A percentile compares a stretch with the other conserved stretches of the same genome.
These are phyloP conservation scores for Arthonia radiata DNA, from an alignment of 495 filamentous ascomycete genomes.

Conservation along the genomic window DNA sequence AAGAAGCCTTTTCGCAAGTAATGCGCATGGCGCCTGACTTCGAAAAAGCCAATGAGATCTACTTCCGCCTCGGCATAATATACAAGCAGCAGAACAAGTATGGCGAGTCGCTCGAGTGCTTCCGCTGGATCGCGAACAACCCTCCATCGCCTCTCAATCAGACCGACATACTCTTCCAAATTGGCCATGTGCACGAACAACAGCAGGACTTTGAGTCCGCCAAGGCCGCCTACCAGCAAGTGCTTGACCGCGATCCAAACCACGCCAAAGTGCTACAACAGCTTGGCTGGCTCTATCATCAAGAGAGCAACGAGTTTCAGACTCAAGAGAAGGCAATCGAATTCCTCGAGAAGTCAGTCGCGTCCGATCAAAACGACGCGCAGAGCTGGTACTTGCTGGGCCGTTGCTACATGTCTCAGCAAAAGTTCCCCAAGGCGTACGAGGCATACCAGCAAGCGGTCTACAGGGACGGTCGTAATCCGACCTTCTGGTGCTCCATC, in stretches of 20 bases:
- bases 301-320: slow-evolving; percentile 66
- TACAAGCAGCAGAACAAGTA: slow-evolving; percentile 98
- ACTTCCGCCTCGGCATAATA: slow-evolving; percentile 94
- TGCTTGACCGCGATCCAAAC: slow-evolving; percentile 83
- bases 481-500: slow-evolving; percentile 99
- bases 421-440: slow-evolving; percentile 97
- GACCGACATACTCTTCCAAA: slow-evolving; percentile 99
- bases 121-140: slow-evolving; percentile 89
- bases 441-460: slow-evolving; percentile 98
- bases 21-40: slow-evolving; percentile 98
- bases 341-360: slow-evolving; percentile 91
- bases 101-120: slow-evolving; percentile 75
- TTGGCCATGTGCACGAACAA: slow-evolving; percentile 95
- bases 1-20: slow-evolving; percentile 95
- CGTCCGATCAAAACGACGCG: slow-evolving; percentile 69
- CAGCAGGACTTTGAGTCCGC: slow-evolving; percentile 93
- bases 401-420: slow-evolving; percentile 97
- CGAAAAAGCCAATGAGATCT: slow-evolving; percentile 98
- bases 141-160: slow-evolving; percentile 84
- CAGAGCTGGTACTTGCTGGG: slow-evolving; percentile 98
- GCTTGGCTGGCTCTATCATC: slow-evolving; percentile 92
- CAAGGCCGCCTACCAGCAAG: slow-evolving; percentile 72
- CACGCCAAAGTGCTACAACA: slow-evolving; percentile 98
- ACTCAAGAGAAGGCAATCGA: slow-evolving; percentile 93
- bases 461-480: slow-evolving; percentile 92